These are phyloP conservation scores for Phalaenopsis aphrodite DNA, from an alignment of 106 monocot species.

Conservation along the genomic window DNA sequence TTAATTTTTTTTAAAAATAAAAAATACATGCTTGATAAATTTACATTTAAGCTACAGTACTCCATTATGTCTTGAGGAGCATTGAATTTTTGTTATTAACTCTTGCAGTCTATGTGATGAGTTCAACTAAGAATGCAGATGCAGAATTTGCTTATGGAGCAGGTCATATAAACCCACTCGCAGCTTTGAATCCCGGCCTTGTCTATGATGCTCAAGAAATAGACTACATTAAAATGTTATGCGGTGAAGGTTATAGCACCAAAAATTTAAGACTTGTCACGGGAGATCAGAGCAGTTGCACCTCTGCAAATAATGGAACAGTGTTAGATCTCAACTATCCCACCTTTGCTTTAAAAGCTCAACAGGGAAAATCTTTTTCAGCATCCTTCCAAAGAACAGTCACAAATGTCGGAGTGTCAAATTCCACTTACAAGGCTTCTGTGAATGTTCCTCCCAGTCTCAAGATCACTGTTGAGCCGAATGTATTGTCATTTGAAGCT, in stretches of 20 bases:
- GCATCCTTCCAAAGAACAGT: slow-evolving; percentile 15
- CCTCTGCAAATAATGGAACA: slow-evolving; percentile 6
- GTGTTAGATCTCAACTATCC: slow-evolving; percentile 19
- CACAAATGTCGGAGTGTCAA: slow-evolving; percentile 15
- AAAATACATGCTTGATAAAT: no score
- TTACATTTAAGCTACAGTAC: no score
- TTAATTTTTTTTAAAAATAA: not conserved
- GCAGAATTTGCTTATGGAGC: slow-evolving; percentile 24
- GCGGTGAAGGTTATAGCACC: slow-evolving; percentile 17
- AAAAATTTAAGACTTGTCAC: slow-evolving; percentile 9
- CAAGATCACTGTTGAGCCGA: slow-evolving; percentile 15
- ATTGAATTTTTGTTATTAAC: not conserved
- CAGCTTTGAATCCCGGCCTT: slow-evolving; percentile 11
- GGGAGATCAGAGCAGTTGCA: slow-evolving; percentile 17
- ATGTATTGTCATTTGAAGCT: slow-evolving; percentile 13
- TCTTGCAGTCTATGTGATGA: slow-evolving; percentile 16
- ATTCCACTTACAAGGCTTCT: slow-evolving; percentile 9
- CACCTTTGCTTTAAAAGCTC: slow-evolving; percentile 6
- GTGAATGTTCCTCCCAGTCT: not conserved
- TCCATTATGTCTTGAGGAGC: no score
- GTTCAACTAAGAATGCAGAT: not conserved
- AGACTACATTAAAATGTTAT: slow-evolving; percentile 15
- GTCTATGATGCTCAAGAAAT: slow-evolving; percentile 16
- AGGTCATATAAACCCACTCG: slow-evolving; percentile 19
- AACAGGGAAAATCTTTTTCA: not conserved